Conservation (phyloP, 495 filamentous ascomycete genomes). For the Aspergillus incahuasiensis region DNA sequence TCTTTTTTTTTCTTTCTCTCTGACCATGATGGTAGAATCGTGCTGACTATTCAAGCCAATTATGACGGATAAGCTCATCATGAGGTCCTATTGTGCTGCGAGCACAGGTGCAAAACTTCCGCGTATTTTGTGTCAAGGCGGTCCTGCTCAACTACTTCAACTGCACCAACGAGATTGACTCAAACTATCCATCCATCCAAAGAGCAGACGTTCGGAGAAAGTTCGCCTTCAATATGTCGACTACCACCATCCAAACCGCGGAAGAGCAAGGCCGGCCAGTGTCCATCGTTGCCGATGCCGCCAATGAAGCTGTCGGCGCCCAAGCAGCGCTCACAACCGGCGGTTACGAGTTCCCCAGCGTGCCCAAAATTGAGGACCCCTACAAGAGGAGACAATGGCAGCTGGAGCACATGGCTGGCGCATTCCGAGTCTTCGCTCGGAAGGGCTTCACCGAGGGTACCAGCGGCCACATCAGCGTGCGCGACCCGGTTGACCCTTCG, state of each 20-base stretch:
- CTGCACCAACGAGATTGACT: too few relatives aligned
- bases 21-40: too few relatives aligned
- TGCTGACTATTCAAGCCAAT: too few relatives aligned
- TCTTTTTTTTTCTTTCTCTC: too few relatives aligned
- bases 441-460: slow-evolving; percentile 27
- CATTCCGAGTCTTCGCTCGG: slow-evolving; percentile 26
- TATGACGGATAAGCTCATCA: too few relatives aligned
- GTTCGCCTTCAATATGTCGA: neutral
- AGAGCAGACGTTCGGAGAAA: too few relatives aligned
- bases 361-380: neutral
- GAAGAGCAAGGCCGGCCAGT: neutral
- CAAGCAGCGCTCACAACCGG: neutral
- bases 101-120: too few relatives aligned
- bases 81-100: too few relatives aligned
- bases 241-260: neutral
- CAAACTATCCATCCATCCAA: too few relatives aligned
- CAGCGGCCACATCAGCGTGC: slow-evolving; percentile 28
- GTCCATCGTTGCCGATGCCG: too few relatives aligned
- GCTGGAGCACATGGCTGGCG: slow-evolving; percentile 45
- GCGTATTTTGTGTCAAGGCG: too few relatives aligned
- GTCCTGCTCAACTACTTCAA: too few relatives aligned
- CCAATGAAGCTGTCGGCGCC: neutral
- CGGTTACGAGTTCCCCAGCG: slow-evolving; percentile 10
- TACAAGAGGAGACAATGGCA: slow-evolving; percentile 28
- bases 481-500: slow-evolving; percentile 26